Percentiles rank a stretch among this genome's conserved stretches.
These are phyloP conservation scores for Prasinococcaceae sp. DNA, from an alignment of 139 green algal genomes.

Conservation along the genomic window DNA sequence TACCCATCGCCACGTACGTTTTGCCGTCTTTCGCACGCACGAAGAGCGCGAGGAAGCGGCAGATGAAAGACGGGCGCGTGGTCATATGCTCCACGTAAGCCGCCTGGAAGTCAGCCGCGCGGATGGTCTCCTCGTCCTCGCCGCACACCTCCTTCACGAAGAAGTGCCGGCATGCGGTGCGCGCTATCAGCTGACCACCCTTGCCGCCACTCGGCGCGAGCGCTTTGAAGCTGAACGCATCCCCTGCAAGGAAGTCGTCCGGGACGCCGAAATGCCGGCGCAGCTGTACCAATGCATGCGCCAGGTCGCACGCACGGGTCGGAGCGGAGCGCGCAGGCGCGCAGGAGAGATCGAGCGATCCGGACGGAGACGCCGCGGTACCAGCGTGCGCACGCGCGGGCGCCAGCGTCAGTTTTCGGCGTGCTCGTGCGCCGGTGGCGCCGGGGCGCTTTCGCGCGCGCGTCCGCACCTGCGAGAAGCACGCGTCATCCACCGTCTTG, in stretches of 20 bases:
- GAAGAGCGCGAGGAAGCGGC: not conserved
- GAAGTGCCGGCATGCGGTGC: not conserved
- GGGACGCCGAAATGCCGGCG: not conserved
- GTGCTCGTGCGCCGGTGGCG: too few species aligned
- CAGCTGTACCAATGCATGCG: too few species aligned
- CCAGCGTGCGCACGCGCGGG: too few species aligned
- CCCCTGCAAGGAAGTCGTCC: constrained; percentile 1
- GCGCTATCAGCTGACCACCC: not conserved
- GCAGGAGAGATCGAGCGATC: too few species aligned
- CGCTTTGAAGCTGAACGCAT: constrained; percentile 8
- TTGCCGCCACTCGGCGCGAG: constrained; percentile 1
- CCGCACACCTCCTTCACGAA: constrained; percentile 5
- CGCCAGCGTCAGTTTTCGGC: too few species aligned
- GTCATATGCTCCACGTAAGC: not conserved
- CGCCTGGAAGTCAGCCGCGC: not conserved
- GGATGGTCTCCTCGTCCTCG: not conserved
- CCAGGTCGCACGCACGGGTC: too few species aligned
- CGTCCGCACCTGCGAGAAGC: too few species aligned
- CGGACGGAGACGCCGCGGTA: too few species aligned
- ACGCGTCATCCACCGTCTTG: too few species aligned
- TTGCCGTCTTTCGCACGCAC: not conserved
- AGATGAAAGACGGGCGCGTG: not conserved
- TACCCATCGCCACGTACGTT: constrained; percentile 5
- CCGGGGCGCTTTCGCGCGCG: too few species aligned
- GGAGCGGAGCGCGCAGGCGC: too few species aligned